These are phyloP conservation scores for Huntiella bhutanensis DNA, from an alignment of 2,329 filamentous ascomycete species.

Conservation along the genomic window DNA sequence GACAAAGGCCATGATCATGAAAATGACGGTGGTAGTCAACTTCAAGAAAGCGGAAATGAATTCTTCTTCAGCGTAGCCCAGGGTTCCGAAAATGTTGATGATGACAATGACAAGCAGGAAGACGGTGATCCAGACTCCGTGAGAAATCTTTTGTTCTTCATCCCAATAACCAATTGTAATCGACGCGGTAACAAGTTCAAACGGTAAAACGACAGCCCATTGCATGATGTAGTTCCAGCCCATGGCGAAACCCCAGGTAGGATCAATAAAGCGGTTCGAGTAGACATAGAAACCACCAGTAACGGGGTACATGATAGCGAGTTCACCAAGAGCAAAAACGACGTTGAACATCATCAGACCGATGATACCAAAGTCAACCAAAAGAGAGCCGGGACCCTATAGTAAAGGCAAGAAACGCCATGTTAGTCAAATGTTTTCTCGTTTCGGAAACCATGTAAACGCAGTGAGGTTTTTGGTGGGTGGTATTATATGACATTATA, in stretches of 20 bases:
- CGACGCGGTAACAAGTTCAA: slow-evolving; percentile 31
- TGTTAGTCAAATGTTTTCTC: too few relatives aligned
- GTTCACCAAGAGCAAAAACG: slow-evolving; percentile 40
- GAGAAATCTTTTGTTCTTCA: slow-evolving; percentile 20
- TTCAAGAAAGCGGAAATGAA: slow-evolving; percentile 37
- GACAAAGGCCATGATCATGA: slow-evolving; percentile 41
- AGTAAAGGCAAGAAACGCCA: neutral
- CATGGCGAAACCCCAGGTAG: slow-evolving; percentile 38
- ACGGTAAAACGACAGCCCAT: slow-evolving; percentile 30
- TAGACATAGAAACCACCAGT: slow-evolving; percentile 46
- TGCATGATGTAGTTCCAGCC: slow-evolving; percentile 33
- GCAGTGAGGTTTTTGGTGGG: too few relatives aligned
- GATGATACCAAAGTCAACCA: slow-evolving; percentile 34
- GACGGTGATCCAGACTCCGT: slow-evolving; percentile 33
- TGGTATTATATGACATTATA: too few relatives aligned
- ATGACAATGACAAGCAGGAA: slow-evolving; percentile 30
- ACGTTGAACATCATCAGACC: slow-evolving; percentile 44
- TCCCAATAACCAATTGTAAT: slow-evolving; percentile 35
- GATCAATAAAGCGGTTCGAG: slow-evolving; percentile 41
- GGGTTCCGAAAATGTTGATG: slow-evolving; percentile 36
- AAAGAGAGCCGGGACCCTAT: slow-evolving; percentile 23
- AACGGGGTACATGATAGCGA: slow-evolving; percentile 42
- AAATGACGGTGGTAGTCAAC: slow-evolving; percentile 36
- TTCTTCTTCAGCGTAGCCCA: slow-evolving; percentile 35
- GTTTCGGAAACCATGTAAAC: too few relatives aligned